These are phyloP conservation scores for Corymbia maculata DNA, from an alignment of 345 rosid species.

Conservation along the genomic window DNA sequence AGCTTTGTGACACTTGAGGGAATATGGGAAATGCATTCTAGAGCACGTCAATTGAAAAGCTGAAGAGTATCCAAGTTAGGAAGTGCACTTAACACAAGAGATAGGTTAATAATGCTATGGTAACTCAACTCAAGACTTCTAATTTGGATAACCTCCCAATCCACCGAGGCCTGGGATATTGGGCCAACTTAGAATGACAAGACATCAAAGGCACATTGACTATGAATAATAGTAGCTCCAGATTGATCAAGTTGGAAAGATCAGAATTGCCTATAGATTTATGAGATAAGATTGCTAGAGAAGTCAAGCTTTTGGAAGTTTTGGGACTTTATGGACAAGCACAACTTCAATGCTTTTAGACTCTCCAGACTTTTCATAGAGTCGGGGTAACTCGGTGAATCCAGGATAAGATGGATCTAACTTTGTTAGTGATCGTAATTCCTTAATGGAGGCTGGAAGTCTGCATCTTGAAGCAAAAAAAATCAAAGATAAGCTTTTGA, in stretches of 20 bases:
- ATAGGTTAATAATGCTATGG: neutral
- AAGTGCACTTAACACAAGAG: neutral
- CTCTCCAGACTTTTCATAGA: neutral
- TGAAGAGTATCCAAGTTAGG: neutral
- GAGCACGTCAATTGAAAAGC: neutral
- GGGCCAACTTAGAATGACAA: neutral
- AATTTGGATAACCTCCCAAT: neutral
- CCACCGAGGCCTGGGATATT: neutral
- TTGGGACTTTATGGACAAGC: too few relatives aligned
- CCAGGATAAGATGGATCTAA: neutral
- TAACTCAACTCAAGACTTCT: neutral
- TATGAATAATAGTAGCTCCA: neutral
- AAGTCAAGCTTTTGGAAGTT: neutral
- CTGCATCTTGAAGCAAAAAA: neutral
- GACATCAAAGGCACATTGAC: neutral
- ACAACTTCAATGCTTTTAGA: neutral
- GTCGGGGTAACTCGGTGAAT: neutral
- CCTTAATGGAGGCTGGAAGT: neutral
- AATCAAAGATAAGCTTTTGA: neutral
- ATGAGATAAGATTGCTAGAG: neutral
- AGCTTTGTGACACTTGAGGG: neutral
- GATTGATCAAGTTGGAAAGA: neutral
- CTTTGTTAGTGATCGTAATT: neutral
- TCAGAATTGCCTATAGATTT: neutral
- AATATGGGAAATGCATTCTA: neutral